Conservation (phyloP, 2,329 filamentous ascomycete genomes). For the Aureobasidium sp. region DNA sequence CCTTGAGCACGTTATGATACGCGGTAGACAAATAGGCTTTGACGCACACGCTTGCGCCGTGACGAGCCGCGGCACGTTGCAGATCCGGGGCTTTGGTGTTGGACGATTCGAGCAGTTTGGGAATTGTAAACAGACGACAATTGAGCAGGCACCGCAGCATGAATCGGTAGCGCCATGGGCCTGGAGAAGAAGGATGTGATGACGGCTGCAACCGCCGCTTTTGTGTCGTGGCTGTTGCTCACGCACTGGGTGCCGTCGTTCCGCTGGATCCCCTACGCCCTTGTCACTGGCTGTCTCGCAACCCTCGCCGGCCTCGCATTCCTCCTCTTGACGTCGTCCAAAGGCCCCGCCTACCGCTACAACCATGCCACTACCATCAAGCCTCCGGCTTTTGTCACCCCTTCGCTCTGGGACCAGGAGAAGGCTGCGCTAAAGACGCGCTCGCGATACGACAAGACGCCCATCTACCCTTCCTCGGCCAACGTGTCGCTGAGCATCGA, state of each 20-base stretch:
- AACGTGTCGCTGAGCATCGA: slow-evolving; percentile 74
- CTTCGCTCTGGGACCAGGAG: slow-evolving; percentile 58
- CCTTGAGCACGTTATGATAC: not conserved
- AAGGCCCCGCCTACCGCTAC: slow-evolving; percentile 51
- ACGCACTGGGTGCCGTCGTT: slow-evolving; percentile 75
- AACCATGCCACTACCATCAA: slow-evolving; percentile 28
- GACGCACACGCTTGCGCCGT: not conserved
- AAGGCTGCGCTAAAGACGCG: slow-evolving; percentile 55
- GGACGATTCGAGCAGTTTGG: not conserved
- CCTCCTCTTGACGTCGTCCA: slow-evolving; percentile 54
- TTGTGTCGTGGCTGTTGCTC: slow-evolving; percentile 81
- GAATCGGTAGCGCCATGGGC: slow-evolving; percentile 43
- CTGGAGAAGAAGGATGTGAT: slow-evolving; percentile 65
- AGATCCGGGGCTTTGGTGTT: slow-evolving; percentile 2
- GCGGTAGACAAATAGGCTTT: not conserved
- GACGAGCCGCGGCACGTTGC: not conserved
- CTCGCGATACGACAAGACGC: slow-evolving; percentile 56
- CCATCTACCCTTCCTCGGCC: slow-evolving; percentile 67
- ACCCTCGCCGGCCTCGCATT: slow-evolving; percentile 48
- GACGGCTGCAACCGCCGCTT: slow-evolving; percentile 57
- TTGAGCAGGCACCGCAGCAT: not conserved
- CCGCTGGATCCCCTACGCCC: slow-evolving; percentile 78
- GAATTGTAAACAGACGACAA: slow-evolving; percentile 4
- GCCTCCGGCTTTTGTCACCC: slow-evolving; percentile 20
- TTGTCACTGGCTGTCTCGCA: slow-evolving; percentile 57